Conservation (phyloP, 1,139 yeast species). For the Sugiyamaella paludigena region DNA sequence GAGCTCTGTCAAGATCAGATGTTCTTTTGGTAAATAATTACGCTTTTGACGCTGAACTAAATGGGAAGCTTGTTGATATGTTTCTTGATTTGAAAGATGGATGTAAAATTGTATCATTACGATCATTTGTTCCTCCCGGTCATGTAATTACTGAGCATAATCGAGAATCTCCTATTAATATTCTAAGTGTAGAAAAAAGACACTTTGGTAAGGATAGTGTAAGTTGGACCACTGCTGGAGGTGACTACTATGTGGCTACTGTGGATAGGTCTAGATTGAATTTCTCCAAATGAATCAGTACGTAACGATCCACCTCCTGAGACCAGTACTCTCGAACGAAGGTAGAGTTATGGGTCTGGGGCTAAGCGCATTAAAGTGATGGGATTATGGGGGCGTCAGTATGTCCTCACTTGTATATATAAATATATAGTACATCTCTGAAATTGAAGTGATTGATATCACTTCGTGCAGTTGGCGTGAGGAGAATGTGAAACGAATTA, state of each 20-base stretch:
- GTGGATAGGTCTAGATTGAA: conserved; percentile 45
- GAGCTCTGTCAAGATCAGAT: conserved; percentile 59
- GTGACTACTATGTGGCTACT: conserved; percentile 74
- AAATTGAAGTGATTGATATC: too few relatives aligned
- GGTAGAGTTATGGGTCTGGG: too few relatives aligned
- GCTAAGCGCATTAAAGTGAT: too few relatives aligned
- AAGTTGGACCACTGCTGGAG: conserved; percentile 88
- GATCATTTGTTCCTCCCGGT: conserved; percentile 62
- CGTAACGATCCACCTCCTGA: too few relatives aligned
- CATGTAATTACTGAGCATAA: conserved; percentile 53
- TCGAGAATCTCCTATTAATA: conserved; percentile 54
- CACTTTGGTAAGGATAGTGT: conserved; percentile 71
- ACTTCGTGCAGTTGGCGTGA: too few relatives aligned
- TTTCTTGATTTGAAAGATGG: conserved; percentile 68
- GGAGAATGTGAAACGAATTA: too few relatives aligned
- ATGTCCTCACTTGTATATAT: too few relatives aligned
- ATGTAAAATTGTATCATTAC: conserved; percentile 71
- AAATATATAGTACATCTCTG: too few relatives aligned
- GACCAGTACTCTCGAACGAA: too few relatives aligned
- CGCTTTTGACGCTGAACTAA: conserved; percentile 71
- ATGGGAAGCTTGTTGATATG: conserved; percentile 63
- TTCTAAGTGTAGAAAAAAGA: conserved; percentile 60
- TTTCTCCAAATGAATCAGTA: too few relatives aligned
- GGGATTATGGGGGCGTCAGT: too few relatives aligned
- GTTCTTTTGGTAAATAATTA: conserved; percentile 80